Conservation (phyloP, 139 green algal species). For the Trebouxia sp. region DNA sequence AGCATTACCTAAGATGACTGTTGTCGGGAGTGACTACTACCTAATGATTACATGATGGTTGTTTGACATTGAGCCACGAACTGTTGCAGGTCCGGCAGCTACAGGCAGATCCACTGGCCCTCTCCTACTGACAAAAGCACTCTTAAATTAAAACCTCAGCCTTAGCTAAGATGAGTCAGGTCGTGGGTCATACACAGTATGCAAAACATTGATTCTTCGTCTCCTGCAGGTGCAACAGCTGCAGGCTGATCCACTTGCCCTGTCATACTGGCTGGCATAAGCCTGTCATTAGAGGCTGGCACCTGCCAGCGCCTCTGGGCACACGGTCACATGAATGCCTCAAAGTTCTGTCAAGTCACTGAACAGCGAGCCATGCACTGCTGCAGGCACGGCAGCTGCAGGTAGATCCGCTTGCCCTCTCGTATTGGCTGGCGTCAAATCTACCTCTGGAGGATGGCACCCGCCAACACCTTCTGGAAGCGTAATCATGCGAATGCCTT, state of each 20-base stretch:
- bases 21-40: conserved; percentile 39
- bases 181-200: too few species aligned
- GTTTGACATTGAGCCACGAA: not conserved
- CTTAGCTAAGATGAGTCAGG: too few species aligned
- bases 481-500: not conserved
- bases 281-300: conserved; percentile 43
- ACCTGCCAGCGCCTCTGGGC: conserved; percentile 28
- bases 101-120: conserved; percentile 34
- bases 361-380: not conserved
- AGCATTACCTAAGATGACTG: conserved; percentile 42
- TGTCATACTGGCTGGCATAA: conserved; percentile 50
- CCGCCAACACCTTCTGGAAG: not conserved
- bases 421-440: conserved; percentile 47
- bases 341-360: not conserved
- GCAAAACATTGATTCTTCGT: not conserved
- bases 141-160: too few species aligned
- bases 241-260: conserved; percentile 33
- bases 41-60: too few species aligned
- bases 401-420: conserved; percentile 40
- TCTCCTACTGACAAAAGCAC: conserved; percentile 47
- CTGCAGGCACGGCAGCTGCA: conserved; percentile 33
- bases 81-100: conserved; percentile 30
- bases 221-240: not conserved
- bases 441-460: conserved; percentile 43
- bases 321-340: not conserved